A percentile compares a stretch with the other conserved stretches of the same genome.
Conservation (phyloP, 371 early-diverging fungal genomes). For the Smittium culicis region DNA sequence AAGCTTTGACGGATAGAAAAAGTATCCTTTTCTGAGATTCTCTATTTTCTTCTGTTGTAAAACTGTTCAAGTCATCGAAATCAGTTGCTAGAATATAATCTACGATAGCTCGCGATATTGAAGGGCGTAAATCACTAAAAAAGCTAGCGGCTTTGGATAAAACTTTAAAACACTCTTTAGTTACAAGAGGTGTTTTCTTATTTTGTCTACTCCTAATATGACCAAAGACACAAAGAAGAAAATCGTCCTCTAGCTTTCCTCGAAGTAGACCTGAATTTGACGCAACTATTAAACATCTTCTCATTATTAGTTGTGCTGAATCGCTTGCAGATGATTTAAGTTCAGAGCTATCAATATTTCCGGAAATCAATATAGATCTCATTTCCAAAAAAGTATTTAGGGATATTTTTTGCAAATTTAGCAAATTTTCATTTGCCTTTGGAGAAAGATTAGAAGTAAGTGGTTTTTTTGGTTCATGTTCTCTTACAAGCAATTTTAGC, state of each 20-base stretch:
- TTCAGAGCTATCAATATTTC: slow-evolving; percentile 9
- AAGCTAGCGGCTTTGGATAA: slow-evolving; percentile 17
- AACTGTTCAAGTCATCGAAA: no score
- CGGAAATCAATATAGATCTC: not conserved
- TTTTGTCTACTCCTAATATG: slow-evolving; percentile 17
- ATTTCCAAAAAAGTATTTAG: slow-evolving; percentile 6
- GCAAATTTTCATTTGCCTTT: not conserved
- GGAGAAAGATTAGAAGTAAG: not conserved
- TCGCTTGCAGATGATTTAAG: slow-evolving; percentile 7
- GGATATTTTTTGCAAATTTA: not conserved
- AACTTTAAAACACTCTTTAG: slow-evolving; percentile 24
- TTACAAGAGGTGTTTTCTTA: slow-evolving; percentile 16
- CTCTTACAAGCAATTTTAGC: not conserved
- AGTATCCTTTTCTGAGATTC: not conserved
- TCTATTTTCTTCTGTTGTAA: slow-evolving; percentile 4
- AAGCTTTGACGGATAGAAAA: not conserved
- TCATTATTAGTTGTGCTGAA: slow-evolving; percentile 17
- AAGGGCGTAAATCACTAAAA: slow-evolving; percentile 17
- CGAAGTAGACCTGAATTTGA: slow-evolving; percentile 22
- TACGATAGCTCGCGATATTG: slow-evolving; percentile 9
- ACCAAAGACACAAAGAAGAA: slow-evolving; percentile 19
- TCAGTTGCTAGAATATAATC: slow-evolving; percentile 19
- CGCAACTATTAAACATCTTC: slow-evolving; percentile 17
- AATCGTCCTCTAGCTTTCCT: slow-evolving; percentile 16
- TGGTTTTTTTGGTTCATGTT: no score